These are phyloP conservation scores for Skeletonema grethae DNA, from an alignment of 108 stramenopile species.

Conservation along the genomic window DNA sequence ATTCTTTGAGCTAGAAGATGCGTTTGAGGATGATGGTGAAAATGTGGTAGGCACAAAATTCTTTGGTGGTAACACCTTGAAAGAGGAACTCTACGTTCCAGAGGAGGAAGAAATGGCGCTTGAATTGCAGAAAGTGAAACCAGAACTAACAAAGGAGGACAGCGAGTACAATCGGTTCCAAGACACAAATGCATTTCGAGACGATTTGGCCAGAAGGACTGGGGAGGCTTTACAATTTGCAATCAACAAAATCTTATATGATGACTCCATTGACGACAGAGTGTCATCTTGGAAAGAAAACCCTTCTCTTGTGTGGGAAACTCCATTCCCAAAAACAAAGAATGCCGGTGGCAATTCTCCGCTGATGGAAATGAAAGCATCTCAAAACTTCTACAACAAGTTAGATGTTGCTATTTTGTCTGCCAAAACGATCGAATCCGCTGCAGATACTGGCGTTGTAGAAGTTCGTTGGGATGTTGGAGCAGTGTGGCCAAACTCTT, in stretches of 20 bases:
- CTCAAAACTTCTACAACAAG: conserved; percentile 63
- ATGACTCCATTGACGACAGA: conserved; percentile 15
- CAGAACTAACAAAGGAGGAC: conserved; percentile 5
- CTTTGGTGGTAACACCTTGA: conserved; percentile 74
- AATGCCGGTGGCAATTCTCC: conserved; percentile 33
- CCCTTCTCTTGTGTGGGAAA: conserved; percentile 55
- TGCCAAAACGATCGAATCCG: conserved; percentile 42
- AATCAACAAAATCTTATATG: conserved; percentile 60
- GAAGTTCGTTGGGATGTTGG: conserved; percentile 76
- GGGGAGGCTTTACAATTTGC: conserved; percentile 60
- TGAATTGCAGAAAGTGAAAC: conserved; percentile 34
- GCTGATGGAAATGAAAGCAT: conserved; percentile 54
- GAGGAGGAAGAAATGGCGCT: conserved; percentile 59
- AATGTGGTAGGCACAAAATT: conserved; percentile 49
- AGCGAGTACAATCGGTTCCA: conserved; percentile 52
- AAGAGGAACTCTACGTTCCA: conserved; percentile 77
- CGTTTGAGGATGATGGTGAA: conserved; percentile 41
- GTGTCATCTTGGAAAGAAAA: conserved; percentile 23
- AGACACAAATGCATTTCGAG: conserved; percentile 49
- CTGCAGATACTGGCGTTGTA: conserved; percentile 13
- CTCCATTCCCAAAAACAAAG: conserved; percentile 46
- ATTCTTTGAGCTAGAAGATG: conserved; percentile 40
- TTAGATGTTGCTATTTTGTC: conserved; percentile 74
- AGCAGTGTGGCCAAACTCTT: conserved; percentile 77
- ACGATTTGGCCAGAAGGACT: conserved; percentile 37